Evolutionary conservation across 345 rosid genomes (phyloP).

Genomic region (Eucalyptus pauciflora): DNA sequence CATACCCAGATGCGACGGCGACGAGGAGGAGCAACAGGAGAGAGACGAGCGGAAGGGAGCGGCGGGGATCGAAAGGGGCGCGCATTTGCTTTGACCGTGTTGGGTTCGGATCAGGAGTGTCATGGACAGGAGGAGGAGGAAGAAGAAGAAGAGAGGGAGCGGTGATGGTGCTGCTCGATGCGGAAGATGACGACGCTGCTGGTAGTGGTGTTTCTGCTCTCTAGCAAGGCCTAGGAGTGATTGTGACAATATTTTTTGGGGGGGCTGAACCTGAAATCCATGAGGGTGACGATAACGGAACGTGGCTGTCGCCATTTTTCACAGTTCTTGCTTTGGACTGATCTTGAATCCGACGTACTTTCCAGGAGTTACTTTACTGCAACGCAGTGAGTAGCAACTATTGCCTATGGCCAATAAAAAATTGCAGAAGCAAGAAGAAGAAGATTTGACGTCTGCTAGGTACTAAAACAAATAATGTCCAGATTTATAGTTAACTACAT

Average conservation of each 20-base stretch:
- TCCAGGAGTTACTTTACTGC: neutral
- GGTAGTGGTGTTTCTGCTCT: neutral
- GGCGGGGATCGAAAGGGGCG: neutral
- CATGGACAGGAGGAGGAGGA: neutral
- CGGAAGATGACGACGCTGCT: neutral
- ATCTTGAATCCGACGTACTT: neutral
- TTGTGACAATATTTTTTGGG: neutral
- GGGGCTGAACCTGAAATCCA: neutral
- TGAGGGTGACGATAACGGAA: neutral
- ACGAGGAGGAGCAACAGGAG: constrained; percentile 9
- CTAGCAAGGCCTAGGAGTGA: neutral
- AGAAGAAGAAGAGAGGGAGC: neutral
- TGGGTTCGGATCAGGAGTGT: neutral
- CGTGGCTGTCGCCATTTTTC: neutral
- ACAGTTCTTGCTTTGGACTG: neutral
- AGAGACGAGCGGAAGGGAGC: neutral
- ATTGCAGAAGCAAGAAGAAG: neutral
- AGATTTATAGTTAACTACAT: neutral
- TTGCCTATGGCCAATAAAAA: neutral
- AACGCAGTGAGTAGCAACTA: neutral
- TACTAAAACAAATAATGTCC: neutral
- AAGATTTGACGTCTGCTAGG: neutral
- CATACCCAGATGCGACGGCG: constrained; percentile 45
- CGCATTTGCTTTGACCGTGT: constrained; percentile 1
- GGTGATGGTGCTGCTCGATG: neutral